A percentile compares a stretch with the other conserved stretches of the same genome.
These are phyloP conservation scores for Geotrichum siamense DNA, from an alignment of 1,139 yeast genomes.

Conservation along the genomic window DNA sequence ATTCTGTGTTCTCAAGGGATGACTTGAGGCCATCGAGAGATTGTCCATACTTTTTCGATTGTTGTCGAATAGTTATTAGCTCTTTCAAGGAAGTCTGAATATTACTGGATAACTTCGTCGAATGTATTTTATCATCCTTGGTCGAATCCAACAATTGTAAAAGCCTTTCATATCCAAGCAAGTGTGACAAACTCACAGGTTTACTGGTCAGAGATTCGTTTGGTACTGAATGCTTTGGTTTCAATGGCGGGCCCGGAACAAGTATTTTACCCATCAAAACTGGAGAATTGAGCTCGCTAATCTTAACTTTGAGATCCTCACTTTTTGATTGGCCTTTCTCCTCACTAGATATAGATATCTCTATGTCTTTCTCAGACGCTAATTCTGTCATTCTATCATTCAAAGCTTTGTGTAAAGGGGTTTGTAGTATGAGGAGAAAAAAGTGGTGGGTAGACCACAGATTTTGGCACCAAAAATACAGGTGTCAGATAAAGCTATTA, in stretches of 20 bases:
- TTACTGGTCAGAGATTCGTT: not conserved
- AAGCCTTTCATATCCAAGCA: conserved; percentile 31
- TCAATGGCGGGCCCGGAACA: conserved; percentile 19
- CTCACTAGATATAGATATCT: too few relatives aligned
- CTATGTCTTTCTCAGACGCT: too few relatives aligned
- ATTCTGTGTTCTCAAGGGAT: conserved; percentile 6
- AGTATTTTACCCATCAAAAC: conserved; percentile 21
- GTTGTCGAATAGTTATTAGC: not conserved
- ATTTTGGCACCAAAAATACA: too few relatives aligned
- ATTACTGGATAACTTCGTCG: conserved; percentile 19
- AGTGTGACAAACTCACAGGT: conserved; percentile 1
- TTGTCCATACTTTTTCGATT: conserved; percentile 39
- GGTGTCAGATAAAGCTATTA: too few relatives aligned
- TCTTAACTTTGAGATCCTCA: not conserved
- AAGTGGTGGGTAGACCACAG: too few relatives aligned
- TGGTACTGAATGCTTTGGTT: conserved; percentile 10
- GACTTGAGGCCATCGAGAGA: conserved; percentile 31
- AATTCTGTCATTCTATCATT: too few relatives aligned
- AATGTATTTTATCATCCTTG: conserved; percentile 26
- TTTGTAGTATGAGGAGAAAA: too few relatives aligned
- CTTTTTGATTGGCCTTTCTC: not conserved
- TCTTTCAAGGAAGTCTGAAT: conserved; percentile 37
- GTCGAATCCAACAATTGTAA: conserved; percentile 31
- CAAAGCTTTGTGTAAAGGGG: too few relatives aligned
- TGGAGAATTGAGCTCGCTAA: conserved; percentile 2